Base-by-base conservation (phyloP, 2,329 filamentous ascomycete species). In the Botrytis tulipae region DNA sequence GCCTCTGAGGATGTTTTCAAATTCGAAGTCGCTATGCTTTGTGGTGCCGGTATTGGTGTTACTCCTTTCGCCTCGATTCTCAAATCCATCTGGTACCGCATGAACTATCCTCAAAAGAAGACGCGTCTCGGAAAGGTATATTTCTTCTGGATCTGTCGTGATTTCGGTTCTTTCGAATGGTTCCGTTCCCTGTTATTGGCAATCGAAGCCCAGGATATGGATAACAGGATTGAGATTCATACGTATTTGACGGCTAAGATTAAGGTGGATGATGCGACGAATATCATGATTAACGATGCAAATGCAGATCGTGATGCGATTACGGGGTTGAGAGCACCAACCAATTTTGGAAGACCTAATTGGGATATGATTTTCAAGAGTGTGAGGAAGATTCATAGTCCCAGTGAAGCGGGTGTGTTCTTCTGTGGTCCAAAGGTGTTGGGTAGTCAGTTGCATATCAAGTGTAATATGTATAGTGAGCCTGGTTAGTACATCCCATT, bases 11-110 rank as follows among this genome's bases (percentile, higher is more conserved):
- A 96, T 78, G 93, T 97, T 63, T 96, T 96, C 87, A 96, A 95
- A 83, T 95, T 94, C 82, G 93, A 95, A 83, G 87, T 93, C 57
- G 89, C 92, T 9, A 85, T 95, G 40, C 87, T 95, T n/a, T 91
- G 92, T 74, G 93, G 93, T 74, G 93, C 92, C 1, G 93, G 93
- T 82, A 95, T 95, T 76, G 93, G 93, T 77, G 92, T 95, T 20
- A 95, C 93, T n/a, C 93, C 93, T 0, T 95, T 94, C 83, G 93
- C 93, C 20, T 94, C 92, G 0, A 95, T 95, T 78, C 87, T 95
- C 80, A 97, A 97, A 86, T 94, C 92, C 71, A 95, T 97, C 83
- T 97, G 93, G 93, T 97, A 96, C 85, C 90, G 93, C 68, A 94
- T 95, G 91, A 95, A 94, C 86, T 95, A 93, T 83, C 92, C 92